These are phyloP conservation scores for Sordaria brevicollis DNA, from an alignment of 495 filamentous ascomycete genomes.

Conservation along the genomic window DNA sequence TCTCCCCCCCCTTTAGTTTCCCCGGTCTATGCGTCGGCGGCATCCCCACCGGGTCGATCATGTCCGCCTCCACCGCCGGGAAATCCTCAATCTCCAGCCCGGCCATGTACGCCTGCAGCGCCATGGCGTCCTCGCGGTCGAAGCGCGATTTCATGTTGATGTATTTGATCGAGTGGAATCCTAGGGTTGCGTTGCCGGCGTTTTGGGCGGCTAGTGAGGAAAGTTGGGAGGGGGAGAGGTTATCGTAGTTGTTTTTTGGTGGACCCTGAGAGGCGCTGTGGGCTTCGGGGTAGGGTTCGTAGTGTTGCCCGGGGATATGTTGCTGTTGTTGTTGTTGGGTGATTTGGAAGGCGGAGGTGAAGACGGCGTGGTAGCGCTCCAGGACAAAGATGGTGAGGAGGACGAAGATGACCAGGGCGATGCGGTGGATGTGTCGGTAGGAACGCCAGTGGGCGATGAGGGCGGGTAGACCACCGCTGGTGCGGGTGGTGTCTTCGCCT, in stretches of 20 bases:
- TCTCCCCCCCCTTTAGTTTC: conserved; percentile 5
- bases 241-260: no score
- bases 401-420: background rate
- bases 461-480: no score
- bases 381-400: conserved; percentile 4
- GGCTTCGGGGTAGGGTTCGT: background rate
- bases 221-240: no score
- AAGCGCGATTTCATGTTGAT: conserved; percentile 14
- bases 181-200: conserved; percentile 14
- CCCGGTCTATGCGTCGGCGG: conserved; percentile 11
- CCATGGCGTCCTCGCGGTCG: conserved; percentile 14
- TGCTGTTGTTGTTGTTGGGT: no score
- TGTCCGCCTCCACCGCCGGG: conserved; percentile 11
- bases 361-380: conserved; percentile 2
- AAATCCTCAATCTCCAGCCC: conserved; percentile 8
- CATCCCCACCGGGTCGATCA: conserved; percentile 14
- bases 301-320: background rate
- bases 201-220: no score
- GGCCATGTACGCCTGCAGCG: conserved; percentile 12
- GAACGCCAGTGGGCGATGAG: conserved; percentile 6
- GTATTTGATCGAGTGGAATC: conserved; percentile 12
- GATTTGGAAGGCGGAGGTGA: background rate
- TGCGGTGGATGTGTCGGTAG: conserved; percentile 8
- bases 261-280: no score
- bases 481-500: no score